Conservation (phyloP, 176 grass and related monocot genomes). For the Stipa capillata region DNA sequence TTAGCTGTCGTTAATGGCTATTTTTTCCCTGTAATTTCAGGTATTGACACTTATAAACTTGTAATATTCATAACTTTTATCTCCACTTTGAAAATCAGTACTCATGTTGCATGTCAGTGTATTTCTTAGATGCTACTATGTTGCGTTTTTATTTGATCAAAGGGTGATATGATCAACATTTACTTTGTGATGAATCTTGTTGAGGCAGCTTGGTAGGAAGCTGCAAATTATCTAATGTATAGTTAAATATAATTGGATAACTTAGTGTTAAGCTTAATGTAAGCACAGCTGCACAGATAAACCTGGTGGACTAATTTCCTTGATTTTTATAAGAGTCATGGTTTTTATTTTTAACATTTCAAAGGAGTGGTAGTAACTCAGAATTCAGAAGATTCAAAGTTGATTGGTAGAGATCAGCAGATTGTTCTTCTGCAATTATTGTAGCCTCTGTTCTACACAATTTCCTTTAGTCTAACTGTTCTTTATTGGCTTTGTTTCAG, state of each 20-base stretch:
- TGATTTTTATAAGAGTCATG: background rate
- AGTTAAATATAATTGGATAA: too few species aligned
- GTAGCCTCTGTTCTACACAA: background rate
- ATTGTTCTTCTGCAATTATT: background rate
- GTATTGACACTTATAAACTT: background rate
- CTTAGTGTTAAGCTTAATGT: too few species aligned
- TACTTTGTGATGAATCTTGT: background rate
- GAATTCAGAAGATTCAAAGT: background rate
- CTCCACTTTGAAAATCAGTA: too few species aligned
- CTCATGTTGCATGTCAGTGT: background rate
- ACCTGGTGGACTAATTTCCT: background rate
- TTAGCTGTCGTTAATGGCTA: background rate
- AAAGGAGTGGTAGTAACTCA: background rate
- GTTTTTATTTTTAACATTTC: background rate
- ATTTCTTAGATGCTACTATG: background rate
- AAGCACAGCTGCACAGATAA: background rate
- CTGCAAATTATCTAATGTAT: too few species aligned
- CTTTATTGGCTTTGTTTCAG: constrained; percentile 37
- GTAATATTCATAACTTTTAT: too few species aligned
- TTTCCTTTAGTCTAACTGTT: background rate
- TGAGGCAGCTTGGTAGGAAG: too few species aligned
- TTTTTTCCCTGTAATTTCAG: background rate
- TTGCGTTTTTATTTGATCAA: background rate
- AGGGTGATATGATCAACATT: background rate
- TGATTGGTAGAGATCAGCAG: background rate